These are phyloP conservation scores for Rhodotorula sp. DNA, from an alignment of 1,284 basidiomycete genomes.

Conservation along the genomic window DNA sequence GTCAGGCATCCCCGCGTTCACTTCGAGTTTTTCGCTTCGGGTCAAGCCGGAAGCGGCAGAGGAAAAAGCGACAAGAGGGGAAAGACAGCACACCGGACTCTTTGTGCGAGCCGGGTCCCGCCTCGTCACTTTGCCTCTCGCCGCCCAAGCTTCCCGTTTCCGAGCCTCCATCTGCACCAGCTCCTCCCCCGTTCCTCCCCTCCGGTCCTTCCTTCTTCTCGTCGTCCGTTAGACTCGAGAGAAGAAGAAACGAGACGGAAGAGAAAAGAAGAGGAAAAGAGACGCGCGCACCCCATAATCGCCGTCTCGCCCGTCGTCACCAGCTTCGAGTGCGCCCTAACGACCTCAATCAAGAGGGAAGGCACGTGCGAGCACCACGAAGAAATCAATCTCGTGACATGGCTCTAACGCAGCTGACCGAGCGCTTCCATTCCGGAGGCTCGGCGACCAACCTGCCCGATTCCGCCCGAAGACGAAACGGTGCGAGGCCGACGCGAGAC, in stretches of 20 bases:
- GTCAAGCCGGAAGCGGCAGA: too few relatives aligned
- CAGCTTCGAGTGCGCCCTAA: conserved; percentile 10
- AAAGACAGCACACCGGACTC: too few relatives aligned
- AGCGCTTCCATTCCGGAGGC: not conserved
- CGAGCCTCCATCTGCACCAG: conserved; percentile 1
- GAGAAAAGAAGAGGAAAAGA: not conserved
- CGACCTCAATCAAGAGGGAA: conserved; percentile 8
- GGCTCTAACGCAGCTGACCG: conserved; percentile 18
- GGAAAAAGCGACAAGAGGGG: too few relatives aligned
- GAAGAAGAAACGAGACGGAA: not conserved
- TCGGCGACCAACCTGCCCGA: not conserved
- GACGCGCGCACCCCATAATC: too few relatives aligned
- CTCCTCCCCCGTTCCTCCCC: too few relatives aligned
- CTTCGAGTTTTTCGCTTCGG: too few relatives aligned
- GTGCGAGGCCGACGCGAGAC: not conserved
- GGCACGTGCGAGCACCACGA: conserved; percentile 16
- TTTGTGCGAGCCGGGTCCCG: too few relatives aligned
- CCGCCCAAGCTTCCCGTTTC: not conserved
- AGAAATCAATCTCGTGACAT: not conserved
- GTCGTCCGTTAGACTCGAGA: too few relatives aligned
- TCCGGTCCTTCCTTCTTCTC: too few relatives aligned
- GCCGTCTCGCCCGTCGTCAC: not conserved
- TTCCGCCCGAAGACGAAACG: not conserved
- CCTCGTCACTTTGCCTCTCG: too few relatives aligned
- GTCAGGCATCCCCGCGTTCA: too few relatives aligned